Evolutionary conservation across 176 grass and related monocot species (phyloP).

Genomic region (Aegilops umbellulata): DNA sequence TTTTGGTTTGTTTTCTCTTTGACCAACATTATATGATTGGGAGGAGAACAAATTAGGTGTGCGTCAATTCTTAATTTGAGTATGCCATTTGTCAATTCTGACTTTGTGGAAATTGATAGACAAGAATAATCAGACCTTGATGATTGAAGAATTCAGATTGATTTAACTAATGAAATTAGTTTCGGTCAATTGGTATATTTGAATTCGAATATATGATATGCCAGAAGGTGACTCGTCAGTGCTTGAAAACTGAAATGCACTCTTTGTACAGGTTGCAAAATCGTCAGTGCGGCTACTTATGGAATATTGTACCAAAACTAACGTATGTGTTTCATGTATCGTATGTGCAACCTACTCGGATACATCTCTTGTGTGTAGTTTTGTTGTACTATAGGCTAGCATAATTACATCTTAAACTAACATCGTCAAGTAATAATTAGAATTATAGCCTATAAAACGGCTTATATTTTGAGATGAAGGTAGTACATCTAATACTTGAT

Average conservation of each 20-base stretch:
- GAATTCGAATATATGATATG: neutral
- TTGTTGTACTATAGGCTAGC: too few relatives aligned
- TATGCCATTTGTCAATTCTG: slow-evolving; percentile 32
- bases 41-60: slow-evolving; percentile 4
- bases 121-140: neutral
- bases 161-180: neutral
- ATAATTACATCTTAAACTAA: too few relatives aligned
- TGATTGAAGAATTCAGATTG: neutral
- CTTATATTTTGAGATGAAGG: too few relatives aligned
- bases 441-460: too few relatives aligned
- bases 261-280: neutral
- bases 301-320: neutral
- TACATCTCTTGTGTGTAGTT: too few relatives aligned
- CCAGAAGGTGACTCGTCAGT: neutral
- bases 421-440: too few relatives aligned
- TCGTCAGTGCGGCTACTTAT: neutral
- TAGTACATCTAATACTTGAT: neutral
- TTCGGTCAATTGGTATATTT: slow-evolving; percentile 5
- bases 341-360: too few relatives aligned
- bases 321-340: neutral
- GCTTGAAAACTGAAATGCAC: neutral
- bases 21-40: slow-evolving; percentile 14
- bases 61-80: neutral
- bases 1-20: slow-evolving; percentile 19
- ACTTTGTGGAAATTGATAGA: neutral